Evolutionary conservation across 257 asterid species (phyloP).

Genomic region (Rhazya stricta): DNA sequence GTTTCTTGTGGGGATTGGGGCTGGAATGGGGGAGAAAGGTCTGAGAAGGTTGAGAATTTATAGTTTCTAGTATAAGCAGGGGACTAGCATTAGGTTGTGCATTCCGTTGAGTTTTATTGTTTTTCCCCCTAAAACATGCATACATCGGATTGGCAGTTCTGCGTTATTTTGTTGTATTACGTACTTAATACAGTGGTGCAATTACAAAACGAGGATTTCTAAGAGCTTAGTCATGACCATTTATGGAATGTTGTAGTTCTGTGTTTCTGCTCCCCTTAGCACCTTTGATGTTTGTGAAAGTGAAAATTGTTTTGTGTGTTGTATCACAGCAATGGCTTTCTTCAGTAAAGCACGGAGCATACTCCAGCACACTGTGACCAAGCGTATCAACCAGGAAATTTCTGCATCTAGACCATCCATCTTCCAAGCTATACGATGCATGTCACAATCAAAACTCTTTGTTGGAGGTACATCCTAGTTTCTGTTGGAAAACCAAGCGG

Average conservation of each 20-base stretch:
- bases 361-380: conserved; percentile 41
- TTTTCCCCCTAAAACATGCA: not conserved
- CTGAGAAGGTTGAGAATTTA: not conserved
- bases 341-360: conserved; percentile 58
- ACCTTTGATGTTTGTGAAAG: not conserved
- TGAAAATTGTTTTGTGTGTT: not conserved
- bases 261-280: not conserved
- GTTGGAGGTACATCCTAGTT: conserved; percentile 56
- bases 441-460: conserved; percentile 73
- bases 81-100: not conserved
- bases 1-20: not conserved
- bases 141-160: not conserved
- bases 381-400: conserved; percentile 35
- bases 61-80: not conserved
- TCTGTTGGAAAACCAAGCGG: not conserved
- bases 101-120: not conserved
- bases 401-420: conserved; percentile 51
- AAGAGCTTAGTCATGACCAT: not conserved
- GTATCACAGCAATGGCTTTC: conserved; percentile 56
- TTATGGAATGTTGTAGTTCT: not conserved
- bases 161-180: not conserved
- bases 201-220: not conserved
- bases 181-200: not conserved
- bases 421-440: conserved; percentile 67
- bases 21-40: not conserved